phyloP scores from a whole-genome alignment of 179 eudicot species.

The Actinidia arguta region DNA sequence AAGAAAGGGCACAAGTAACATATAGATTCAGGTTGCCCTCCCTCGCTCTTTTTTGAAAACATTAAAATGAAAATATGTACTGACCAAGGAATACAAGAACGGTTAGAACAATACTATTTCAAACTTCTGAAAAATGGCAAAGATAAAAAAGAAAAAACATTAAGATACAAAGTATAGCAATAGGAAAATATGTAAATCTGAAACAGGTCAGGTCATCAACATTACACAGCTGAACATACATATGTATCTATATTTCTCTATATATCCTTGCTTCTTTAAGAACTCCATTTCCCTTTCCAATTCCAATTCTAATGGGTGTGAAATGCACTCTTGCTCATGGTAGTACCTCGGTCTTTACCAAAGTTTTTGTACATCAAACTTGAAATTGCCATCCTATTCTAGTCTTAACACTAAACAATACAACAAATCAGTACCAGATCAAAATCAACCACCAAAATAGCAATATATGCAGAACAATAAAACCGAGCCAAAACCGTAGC shows the following conservation, averaged over 20 bases:
- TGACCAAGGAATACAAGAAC: neutral
- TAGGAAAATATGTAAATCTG: neutral
- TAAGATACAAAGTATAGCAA: neutral
- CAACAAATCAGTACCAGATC: neutral
- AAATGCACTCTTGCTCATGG: too few species aligned
- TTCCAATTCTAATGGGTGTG: too few species aligned
- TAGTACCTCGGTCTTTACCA: too few species aligned
- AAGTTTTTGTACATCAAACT: too few species aligned
- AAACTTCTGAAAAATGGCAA: neutral
- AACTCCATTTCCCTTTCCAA: too few species aligned
- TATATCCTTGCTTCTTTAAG: too few species aligned
- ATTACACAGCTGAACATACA: neutral
- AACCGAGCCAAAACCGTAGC: neutral
- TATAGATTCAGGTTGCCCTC: too few species aligned
- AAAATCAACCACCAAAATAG: constrained; percentile 3
- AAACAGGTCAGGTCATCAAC: neutral
- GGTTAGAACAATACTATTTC: neutral
- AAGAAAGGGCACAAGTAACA: neutral
- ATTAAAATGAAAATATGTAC: neutral
- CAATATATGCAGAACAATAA: neutral
- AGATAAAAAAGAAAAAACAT: too few species aligned
- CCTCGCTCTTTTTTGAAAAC: neutral
- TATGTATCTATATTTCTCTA: too few species aligned
- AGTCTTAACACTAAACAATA: neutral
- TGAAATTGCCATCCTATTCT: too few species aligned